Conservation (phyloP, 805 yeast species). For the Pichia insulana region DNA sequence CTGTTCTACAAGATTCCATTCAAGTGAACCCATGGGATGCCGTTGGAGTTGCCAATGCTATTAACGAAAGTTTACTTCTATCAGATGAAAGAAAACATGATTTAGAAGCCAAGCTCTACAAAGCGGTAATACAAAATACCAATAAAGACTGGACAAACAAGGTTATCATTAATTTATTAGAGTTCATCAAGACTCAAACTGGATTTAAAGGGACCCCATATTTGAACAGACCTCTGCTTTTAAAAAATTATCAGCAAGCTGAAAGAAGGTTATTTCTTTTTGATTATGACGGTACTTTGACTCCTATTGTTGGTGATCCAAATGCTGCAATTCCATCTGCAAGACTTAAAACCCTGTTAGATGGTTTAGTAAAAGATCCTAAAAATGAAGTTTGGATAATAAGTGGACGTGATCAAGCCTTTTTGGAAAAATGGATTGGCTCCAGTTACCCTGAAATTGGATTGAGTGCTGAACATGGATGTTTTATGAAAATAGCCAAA, state of each 20-base stretch:
- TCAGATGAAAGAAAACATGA: slow-evolving; percentile 34
- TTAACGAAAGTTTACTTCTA: slow-evolving; percentile 60
- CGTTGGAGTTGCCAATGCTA: slow-evolving; percentile 81
- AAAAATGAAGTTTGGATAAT: slow-evolving; percentile 88
- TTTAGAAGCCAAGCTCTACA: slow-evolving; percentile 47
- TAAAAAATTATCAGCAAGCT: slow-evolving; percentile 51
- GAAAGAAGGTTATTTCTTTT: slow-evolving; percentile 71
- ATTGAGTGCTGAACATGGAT: slow-evolving; percentile 94
- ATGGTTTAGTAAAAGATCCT: slow-evolving; percentile 61
- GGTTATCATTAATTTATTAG: slow-evolving; percentile 38
- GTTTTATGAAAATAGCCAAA: slow-evolving; percentile 76
- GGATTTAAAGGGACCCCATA: slow-evolving; percentile 67
- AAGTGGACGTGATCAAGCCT: slow-evolving; percentile 89
- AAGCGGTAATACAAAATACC: slow-evolving; percentile 59
- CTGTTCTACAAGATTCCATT: slow-evolving; percentile 62
- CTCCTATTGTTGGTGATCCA: slow-evolving; percentile 95
- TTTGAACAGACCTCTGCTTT: slow-evolving; percentile 59
- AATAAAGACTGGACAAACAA: slow-evolving; percentile 73
- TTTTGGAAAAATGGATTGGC: slow-evolving; percentile 85
- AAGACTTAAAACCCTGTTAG: slow-evolving; percentile 51
- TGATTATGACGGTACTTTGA: slow-evolving; percentile 95
- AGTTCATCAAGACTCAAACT: slow-evolving; percentile 26
- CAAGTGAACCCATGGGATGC: slow-evolving; percentile 97
- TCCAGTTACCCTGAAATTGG: slow-evolving; percentile 54
- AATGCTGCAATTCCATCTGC: slow-evolving; percentile 96